Percentiles rank a stretch among this genome's conserved stretches.
These are phyloP conservation scores for Aureobasidium melanogenum DNA, from an alignment of 2,329 filamentous ascomycete species.

Conservation along the genomic window DNA sequence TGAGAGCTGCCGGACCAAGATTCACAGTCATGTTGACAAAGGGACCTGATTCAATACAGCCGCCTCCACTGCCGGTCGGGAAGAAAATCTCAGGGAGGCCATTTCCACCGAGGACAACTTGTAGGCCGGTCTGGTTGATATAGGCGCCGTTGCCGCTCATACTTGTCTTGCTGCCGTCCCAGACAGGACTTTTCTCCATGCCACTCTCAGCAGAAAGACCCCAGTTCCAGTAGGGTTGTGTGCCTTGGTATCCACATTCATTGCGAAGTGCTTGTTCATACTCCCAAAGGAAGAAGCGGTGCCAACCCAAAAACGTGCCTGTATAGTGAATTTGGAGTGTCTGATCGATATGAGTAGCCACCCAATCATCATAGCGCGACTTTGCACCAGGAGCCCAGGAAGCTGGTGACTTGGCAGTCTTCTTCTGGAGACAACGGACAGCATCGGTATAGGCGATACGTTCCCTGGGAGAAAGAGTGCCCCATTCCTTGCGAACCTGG, in stretches of 20 bases:
- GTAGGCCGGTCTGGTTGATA: conserved; percentile 5
- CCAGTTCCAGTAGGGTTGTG: conserved; percentile 45
- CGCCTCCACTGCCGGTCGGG: conserved; percentile 41
- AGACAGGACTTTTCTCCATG: conserved; percentile 36
- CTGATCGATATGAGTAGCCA: conserved; percentile 15
- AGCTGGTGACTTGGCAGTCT: conserved; percentile 20
- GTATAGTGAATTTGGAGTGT: conserved; percentile 13
- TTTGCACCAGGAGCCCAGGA: conserved; percentile 12
- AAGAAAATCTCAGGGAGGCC: conserved; percentile 21
- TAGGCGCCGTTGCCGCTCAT: conserved; percentile 15
- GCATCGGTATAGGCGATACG: conserved; percentile 19
- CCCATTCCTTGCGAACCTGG: conserved; percentile 17
- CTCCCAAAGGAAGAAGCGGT: conserved; percentile 31
- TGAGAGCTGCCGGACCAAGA: conserved; percentile 12
- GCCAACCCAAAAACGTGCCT: conserved; percentile 29
- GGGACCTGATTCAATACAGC: conserved; percentile 42
- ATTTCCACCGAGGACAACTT: conserved; percentile 1
- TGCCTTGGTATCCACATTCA: conserved; percentile 33
- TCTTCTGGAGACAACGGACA: conserved; percentile 18
- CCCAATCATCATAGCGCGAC: conserved; percentile 16
- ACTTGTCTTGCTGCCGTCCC: conserved; percentile 43
- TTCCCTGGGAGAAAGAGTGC: conserved; percentile 15
- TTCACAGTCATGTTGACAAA: conserved; percentile 25
- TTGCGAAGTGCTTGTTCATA: conserved; percentile 30
- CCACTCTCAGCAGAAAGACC: conserved; percentile 33